Conservation (phyloP, 345 rosid species). For the Eucalyptus dawsonii region DNA sequence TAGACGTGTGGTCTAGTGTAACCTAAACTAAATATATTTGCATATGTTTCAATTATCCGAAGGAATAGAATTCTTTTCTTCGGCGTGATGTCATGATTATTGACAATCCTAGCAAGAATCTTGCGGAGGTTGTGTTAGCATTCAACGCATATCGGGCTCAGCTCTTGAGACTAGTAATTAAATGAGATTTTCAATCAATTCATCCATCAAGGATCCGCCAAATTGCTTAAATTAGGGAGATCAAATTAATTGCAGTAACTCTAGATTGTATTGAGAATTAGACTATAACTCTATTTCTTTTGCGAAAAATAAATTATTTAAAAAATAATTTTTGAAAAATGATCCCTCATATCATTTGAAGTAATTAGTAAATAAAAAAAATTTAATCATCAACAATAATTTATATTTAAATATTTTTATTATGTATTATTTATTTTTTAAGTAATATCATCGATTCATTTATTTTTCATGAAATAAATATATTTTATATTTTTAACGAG, state of each 20-base stretch:
- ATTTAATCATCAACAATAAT: too few species aligned
- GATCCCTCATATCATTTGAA: too few species aligned
- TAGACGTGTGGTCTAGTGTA: background rate
- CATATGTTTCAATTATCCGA: background rate
- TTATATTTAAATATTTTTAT: too few species aligned
- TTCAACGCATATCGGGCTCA: background rate
- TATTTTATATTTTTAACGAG: too few species aligned
- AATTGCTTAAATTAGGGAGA: background rate
- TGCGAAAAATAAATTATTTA: too few species aligned
- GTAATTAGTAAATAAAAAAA: too few species aligned
- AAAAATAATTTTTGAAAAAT: too few species aligned
- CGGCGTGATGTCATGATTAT: background rate
- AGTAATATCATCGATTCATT: background rate
- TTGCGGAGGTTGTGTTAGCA: background rate
- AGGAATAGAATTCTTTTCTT: background rate
- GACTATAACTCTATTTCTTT: accelerated
- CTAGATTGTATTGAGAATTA: background rate
- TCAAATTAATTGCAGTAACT: background rate
- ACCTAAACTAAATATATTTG: background rate
- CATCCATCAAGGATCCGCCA: background rate
- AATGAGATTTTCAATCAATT: background rate
- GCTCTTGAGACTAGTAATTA: background rate
- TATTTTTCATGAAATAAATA: background rate
- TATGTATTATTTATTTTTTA: background rate
- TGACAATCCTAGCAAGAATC: background rate